phyloP scores from a whole-genome alignment of 176 grass and related monocot genomes.

The Musa beccarii region DNA sequence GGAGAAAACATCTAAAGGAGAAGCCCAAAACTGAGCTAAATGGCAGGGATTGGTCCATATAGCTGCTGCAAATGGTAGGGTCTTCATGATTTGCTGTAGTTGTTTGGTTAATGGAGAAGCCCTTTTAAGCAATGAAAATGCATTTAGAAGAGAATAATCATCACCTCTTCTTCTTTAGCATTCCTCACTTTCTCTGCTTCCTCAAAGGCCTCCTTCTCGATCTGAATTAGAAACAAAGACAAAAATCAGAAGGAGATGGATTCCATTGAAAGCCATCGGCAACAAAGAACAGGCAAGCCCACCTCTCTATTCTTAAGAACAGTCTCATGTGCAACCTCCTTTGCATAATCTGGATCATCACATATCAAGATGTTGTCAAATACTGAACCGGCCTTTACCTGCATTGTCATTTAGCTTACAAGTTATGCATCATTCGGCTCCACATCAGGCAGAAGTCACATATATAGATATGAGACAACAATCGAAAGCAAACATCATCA shows the following conservation, averaged over 20 bases:
- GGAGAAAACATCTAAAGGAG: background rate
- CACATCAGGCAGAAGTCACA: background rate
- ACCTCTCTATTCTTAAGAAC: conserved; percentile 87
- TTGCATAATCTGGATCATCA: conserved; percentile 94
- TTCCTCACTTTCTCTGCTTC: conserved; percentile 95
- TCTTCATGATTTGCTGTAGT: no score
- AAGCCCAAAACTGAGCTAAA: background rate
- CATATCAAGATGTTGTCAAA: conserved; percentile 94
- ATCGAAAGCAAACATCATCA: conserved; percentile 7
- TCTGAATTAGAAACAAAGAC: conserved; percentile 28
- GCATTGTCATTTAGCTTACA: conserved; percentile 12
- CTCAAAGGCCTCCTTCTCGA: conserved; percentile 96
- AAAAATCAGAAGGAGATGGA: background rate
- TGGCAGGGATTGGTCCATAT: background rate
- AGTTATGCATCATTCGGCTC: background rate
- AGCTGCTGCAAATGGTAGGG: background rate
- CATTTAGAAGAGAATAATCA: background rate
- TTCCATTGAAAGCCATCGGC: background rate
- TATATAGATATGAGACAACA: background rate
- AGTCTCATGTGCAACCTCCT: conserved; percentile 58
- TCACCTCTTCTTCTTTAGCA: conserved; percentile 82
- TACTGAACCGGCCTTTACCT: conserved; percentile 97
- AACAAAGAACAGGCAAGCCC: background rate
- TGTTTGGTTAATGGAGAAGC: background rate
- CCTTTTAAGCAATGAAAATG: background rate